Conservation (phyloP, 2,329 filamentous ascomycete species). For the Coniochaeta pulveracea region DNA sequence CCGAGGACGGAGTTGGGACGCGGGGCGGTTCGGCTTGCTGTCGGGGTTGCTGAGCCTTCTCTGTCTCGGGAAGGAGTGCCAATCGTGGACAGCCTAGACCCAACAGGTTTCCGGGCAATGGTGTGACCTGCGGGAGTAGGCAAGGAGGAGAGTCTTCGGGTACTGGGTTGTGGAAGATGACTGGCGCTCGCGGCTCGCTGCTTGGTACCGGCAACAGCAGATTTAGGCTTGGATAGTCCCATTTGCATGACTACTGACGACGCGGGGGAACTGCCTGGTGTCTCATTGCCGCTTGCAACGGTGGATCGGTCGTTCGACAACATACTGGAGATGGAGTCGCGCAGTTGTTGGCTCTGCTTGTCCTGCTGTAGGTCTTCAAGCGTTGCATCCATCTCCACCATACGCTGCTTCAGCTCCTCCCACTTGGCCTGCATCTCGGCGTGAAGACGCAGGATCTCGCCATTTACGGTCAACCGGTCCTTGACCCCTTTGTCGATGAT, state of each 20-base stretch:
- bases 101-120: constrained; percentile 27
- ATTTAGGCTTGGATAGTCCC: constrained; percentile 23
- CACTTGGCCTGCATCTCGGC: constrained; percentile 78
- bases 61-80: constrained; percentile 25
- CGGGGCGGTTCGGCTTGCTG: constrained; percentile 24
- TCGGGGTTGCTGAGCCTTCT: constrained; percentile 40
- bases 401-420: constrained; percentile 63
- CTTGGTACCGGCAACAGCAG: constrained; percentile 24
- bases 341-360: constrained; percentile 59
- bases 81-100: constrained; percentile 33
- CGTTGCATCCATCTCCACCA: constrained; percentile 62
- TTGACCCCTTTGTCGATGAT: constrained; percentile 95
- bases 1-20: constrained; percentile 34
- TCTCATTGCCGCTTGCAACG: constrained; percentile 56
- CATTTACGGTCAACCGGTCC: constrained; percentile 91
- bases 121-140: constrained; percentile 30
- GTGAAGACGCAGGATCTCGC: constrained; percentile 80
- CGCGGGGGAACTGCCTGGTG: constrained; percentile 55
- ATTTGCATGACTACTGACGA: constrained; percentile 51
- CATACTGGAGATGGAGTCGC: constrained; percentile 89
- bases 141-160: constrained; percentile 34
- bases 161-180: constrained; percentile 31
- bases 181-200: constrained; percentile 37
- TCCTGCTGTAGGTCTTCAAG: constrained; percentile 62
- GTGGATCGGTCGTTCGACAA: constrained; percentile 71